Conservation (phyloP, 176 grass and related monocot species). For the Alopecurus myosuroides region DNA sequence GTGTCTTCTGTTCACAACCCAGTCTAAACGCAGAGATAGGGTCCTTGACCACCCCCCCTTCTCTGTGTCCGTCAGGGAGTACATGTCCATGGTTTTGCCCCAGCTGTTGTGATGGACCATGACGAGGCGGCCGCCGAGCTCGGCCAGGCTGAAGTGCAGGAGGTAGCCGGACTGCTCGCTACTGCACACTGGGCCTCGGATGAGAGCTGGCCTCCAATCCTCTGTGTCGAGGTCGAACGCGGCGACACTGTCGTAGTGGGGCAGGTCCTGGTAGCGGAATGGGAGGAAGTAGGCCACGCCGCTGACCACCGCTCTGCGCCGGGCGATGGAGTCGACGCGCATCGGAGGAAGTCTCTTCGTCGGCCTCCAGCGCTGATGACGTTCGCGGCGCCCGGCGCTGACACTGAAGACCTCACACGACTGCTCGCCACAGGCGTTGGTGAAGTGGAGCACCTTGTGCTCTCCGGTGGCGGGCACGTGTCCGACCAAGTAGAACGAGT, state of each 20-base stretch:
- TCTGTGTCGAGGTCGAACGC: neutral
- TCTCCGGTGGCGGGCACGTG: slow-evolving; percentile 9
- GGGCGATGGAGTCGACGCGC: neutral
- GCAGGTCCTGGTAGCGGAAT: no score
- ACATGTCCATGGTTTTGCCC: neutral
- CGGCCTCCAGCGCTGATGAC: neutral
- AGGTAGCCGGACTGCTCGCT: neutral
- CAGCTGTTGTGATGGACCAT: neutral
- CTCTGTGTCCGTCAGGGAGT: neutral
- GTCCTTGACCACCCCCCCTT: neutral
- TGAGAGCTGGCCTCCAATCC: neutral
- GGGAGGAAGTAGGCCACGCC: neutral
- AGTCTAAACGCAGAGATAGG: neutral
- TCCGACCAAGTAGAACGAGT: neutral
- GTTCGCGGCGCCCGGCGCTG: neutral
- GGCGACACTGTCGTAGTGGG: neutral
- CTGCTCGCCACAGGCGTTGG: no score
- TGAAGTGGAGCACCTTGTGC: slow-evolving; percentile 19
- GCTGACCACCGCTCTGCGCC: neutral
- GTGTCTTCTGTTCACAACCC: neutral
- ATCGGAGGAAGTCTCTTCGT: no score
- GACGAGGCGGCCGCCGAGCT: neutral
- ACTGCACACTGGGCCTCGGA: neutral
- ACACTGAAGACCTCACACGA: slow-evolving; percentile 9
- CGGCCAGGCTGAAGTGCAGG: neutral